Evolutionary conservation across 179 eudicot genomes (phyloP), one percentile per base, ranked within the genome.

Genomic region (Actinidia arguta): DNA sequence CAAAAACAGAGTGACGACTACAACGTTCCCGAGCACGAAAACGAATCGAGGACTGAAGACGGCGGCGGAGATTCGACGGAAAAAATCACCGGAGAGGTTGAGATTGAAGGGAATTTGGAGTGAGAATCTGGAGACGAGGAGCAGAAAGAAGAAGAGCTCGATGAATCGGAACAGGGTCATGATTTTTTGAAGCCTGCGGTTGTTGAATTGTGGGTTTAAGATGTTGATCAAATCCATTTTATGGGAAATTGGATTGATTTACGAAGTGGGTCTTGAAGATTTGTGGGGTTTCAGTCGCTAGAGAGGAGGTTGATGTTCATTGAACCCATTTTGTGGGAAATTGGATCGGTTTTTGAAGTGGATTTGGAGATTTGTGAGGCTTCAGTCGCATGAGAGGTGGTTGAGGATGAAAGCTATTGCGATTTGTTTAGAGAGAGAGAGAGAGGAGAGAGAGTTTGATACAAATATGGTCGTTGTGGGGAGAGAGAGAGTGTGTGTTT

Each of bases 21-120:
- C 93, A 3, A 81, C 87, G 82, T 96, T 96, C n/a, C 96, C 97
- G 56, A 95, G 0, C 3, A 96, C 31, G 85, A 96, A 96, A 1
- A 92, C 93, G 80, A 91, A 91, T 39, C 80, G 69, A 8, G 96
- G 92, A 78, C 95, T 92, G 12, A 84, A 51, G 2, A 92, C 54
- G 70, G 88, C 56, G 68, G 85, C 78, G 12, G 82, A 77, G 13
- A 92, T 62, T 66, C 80, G 51, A 31, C 67, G 78, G 69, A 94
- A 54, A 59, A 67, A 91, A 11, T 89, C 92, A 42, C 86, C 69
- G 8, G 90, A 87, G 3, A 88, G 78, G 4, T 79, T 88, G 71
- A 93, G 52, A 5, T 81, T 78, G 58, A 83, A 12, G 3, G 96
- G 87, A 39, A 93, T 18, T 11, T 87, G 90, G 47, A 85, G 25